phyloP scores from a whole-genome alignment of 192 early-diverging fungal species.

The Coemansia sp. region DNA sequence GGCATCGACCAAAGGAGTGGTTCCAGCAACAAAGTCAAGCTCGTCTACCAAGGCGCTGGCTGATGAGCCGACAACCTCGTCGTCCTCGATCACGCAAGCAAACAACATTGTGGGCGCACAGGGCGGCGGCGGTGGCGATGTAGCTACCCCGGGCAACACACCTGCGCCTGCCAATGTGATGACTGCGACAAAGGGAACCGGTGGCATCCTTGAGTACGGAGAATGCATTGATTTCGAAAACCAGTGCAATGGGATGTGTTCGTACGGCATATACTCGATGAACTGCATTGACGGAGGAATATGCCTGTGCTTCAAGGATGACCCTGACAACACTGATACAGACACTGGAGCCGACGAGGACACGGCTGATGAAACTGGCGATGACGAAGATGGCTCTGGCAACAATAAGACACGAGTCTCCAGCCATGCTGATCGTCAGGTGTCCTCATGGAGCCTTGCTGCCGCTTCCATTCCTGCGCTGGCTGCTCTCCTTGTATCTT shows the following conservation, averaged over 20 bases:
- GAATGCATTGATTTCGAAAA: conserved; percentile 44
- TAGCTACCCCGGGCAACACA: background rate
- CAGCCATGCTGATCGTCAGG: conserved; percentile 6
- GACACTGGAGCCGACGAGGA: conserved; percentile 3
- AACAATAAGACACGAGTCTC: conserved; percentile 7
- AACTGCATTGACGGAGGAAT: conserved; percentile 41
- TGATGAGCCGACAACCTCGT: background rate
- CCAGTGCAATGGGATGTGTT: conserved; percentile 45
- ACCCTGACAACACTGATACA: conserved; percentile 17
- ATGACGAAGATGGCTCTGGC: background rate
- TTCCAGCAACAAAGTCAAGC: background rate
- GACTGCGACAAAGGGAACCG: conserved; percentile 40
- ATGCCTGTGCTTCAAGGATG: conserved; percentile 40
- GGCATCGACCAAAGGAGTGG: conserved; percentile 3
- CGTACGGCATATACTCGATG: conserved; percentile 44
- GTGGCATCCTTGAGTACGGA: conserved; percentile 44
- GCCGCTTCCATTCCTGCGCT: conserved; percentile 12
- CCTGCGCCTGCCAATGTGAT: conserved; percentile 29
- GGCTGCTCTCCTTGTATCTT: conserved; percentile 23
- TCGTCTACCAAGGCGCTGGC: background rate
- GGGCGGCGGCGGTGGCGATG: conserved; percentile 33
- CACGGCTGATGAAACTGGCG: background rate
- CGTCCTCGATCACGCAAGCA: conserved; percentile 2
- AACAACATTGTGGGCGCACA: conserved; percentile 22
- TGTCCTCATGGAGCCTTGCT: conserved; percentile 21